These are phyloP conservation scores for Hymenoscyphus linearis DNA, from an alignment of 2,329 filamentous ascomycete species.

Conservation along the genomic window DNA sequence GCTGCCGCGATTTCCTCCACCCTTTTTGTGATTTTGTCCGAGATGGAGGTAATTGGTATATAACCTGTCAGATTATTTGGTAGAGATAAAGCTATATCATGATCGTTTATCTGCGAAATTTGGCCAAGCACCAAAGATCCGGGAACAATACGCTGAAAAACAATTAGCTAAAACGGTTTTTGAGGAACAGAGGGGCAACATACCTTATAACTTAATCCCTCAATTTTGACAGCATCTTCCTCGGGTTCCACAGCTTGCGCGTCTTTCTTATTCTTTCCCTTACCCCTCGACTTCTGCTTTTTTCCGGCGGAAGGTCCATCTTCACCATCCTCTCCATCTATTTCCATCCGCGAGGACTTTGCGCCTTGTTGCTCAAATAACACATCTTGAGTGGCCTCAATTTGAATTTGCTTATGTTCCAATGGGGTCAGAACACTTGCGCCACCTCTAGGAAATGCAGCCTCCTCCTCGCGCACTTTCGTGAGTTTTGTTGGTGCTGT, in stretches of 20 bases:
- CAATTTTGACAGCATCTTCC: conserved; percentile 61
- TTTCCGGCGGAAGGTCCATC: conserved; percentile 33
- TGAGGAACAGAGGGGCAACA: conserved; percentile 19
- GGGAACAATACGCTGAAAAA: conserved; percentile 65
- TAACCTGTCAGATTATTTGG: conserved; percentile 92
- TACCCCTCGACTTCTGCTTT: conserved; percentile 49
- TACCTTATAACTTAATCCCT: conserved; percentile 87
- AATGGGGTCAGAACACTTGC: conserved; percentile 85
- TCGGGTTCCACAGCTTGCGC: conserved; percentile 44
- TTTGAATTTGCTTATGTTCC: conserved; percentile 93
- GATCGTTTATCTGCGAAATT: conserved; percentile 71
- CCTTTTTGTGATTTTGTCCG: conserved; percentile 68
- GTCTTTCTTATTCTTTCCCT: conserved; percentile 47
- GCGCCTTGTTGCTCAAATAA: conserved; percentile 74
- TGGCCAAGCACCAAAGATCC: conserved; percentile 87
- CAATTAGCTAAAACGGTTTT: conserved; percentile 30
- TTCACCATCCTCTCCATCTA: conserved; percentile 29
- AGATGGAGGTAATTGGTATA: conserved; percentile 88
- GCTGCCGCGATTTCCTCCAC: conserved; percentile 65
- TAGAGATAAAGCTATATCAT: conserved; percentile 75
- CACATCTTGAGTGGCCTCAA: conserved; percentile 88
- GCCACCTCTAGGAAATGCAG: conserved; percentile 86
- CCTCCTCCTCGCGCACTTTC: conserved; percentile 71
- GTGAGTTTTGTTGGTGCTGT: conserved; percentile 29
- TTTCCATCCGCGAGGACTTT: conserved; percentile 39